Evolutionary conservation across 140 eudicot species (phyloP).

Genomic region (Stevia rebaudiana): DNA sequence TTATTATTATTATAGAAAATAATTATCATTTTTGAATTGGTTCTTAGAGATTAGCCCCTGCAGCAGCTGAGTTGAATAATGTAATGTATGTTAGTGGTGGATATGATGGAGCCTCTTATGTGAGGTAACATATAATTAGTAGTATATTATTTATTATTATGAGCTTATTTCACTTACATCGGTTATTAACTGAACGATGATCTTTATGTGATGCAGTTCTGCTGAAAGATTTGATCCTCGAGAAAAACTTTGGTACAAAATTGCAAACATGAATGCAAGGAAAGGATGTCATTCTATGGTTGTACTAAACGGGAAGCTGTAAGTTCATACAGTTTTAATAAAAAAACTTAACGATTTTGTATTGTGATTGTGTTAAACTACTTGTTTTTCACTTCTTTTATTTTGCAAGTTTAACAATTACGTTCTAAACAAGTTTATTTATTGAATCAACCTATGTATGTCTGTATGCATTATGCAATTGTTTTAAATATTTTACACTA

Average conservation of each 20-base stretch:
- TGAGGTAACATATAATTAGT: constrained; percentile 38
- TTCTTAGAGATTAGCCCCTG: constrained; percentile 75
- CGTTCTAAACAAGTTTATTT: no score
- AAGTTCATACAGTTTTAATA: constrained; percentile 25
- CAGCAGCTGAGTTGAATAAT: constrained; percentile 52
- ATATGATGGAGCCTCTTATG: constrained; percentile 56
- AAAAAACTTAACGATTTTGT: not conserved
- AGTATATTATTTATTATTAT: not conserved
- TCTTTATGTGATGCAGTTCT: constrained; percentile 39
- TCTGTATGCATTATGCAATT: no score
- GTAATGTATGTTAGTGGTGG: constrained; percentile 77
- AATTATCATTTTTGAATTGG: no score
- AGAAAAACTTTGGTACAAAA: constrained; percentile 47
- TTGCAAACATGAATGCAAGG: constrained; percentile 44
- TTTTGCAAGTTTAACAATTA: not conserved
- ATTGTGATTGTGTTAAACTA: not conserved
- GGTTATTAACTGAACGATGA: not conserved
- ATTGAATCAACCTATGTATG: no score
- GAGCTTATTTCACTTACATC: not conserved
- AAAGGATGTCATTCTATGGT: constrained; percentile 77
- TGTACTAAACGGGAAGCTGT: constrained; percentile 63
- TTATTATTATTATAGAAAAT: no score
- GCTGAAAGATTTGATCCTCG: constrained; percentile 81
- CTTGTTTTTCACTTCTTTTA: not conserved
- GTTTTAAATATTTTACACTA: not conserved